A percentile compares a stretch with the other conserved stretches of the same genome.
Evolutionary conservation across 1,284 basidiomycete genomes (phyloP).

Genomic region (Austroboletus niveus): DNA sequence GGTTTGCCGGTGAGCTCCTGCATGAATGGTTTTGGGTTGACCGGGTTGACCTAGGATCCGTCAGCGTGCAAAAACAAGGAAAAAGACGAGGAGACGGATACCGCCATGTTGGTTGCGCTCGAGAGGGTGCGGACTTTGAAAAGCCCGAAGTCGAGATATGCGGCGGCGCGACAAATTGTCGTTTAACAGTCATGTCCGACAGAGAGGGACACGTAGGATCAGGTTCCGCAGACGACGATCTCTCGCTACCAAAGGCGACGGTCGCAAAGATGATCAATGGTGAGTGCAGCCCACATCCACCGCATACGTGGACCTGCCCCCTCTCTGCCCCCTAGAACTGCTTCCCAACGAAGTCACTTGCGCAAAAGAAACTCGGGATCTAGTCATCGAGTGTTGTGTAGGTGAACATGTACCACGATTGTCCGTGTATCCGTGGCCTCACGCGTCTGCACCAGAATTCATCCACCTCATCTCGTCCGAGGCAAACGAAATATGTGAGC

Average conservation of each 20-base stretch:
- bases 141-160: too few relatives aligned
- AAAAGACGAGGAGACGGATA: too few relatives aligned
- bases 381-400: conserved; percentile 98
- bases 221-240: conserved; percentile 77
- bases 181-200: conserved; percentile 68
- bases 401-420: conserved; percentile 56
- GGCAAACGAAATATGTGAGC: conserved; percentile 97
- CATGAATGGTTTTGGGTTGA: conserved; percentile 99
- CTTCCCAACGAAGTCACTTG: conserved; percentile 89
- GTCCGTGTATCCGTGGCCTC: conserved; percentile 10
- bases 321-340: conserved; percentile 59
- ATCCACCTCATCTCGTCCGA: conserved; percentile 97
- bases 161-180: background rate
- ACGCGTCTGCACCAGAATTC: conserved; percentile 68
- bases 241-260: conserved; percentile 95
- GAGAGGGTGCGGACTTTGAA: too few relatives aligned
- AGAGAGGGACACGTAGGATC: conserved; percentile 70
- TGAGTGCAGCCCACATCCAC: conserved; percentile 31
- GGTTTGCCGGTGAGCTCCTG: conserved; percentile 98
- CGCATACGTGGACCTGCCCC: conserved; percentile 6
- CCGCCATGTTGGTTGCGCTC: too few relatives aligned
- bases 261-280: conserved; percentile 97
- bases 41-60: conserved; percentile 72
- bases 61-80: conserved; percentile 11
- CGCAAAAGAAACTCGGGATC: conserved; percentile 93